A percentile compares a stretch with the other conserved stretches of the same genome.
These are phyloP conservation scores for Micromonas commoda DNA, from an alignment of 139 green algal species.

Conservation along the genomic window DNA sequence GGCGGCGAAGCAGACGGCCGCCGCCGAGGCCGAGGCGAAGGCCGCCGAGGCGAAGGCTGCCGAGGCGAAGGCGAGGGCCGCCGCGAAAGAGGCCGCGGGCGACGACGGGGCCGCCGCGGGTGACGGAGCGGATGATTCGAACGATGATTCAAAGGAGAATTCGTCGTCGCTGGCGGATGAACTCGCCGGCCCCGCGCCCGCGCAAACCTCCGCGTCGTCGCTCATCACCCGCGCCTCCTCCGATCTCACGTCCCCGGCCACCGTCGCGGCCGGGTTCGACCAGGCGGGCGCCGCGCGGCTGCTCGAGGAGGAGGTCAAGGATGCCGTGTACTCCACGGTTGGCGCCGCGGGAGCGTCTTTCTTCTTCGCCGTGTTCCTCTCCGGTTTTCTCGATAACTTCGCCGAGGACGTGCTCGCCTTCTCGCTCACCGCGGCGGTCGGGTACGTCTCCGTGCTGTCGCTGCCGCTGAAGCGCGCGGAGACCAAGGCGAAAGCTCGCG, in stretches of 20 bases:
- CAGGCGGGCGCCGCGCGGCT: constrained; percentile 1
- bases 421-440: constrained; percentile 14
- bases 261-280: constrained; percentile 1
- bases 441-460: constrained; percentile 72
- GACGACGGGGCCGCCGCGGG: neutral
- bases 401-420: constrained; percentile 17
- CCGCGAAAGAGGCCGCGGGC: neutral
- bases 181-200: neutral
- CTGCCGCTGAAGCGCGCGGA: constrained; percentile 70
- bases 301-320: constrained; percentile 9
- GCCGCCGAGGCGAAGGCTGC: neutral
- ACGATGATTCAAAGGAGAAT: no score
- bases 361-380: neutral
- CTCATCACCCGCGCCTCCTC: neutral
- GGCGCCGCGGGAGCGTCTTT: constrained; percentile 9
- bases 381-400: neutral
- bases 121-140: no score
- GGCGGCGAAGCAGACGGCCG: no score
- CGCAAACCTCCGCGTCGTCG: neutral
- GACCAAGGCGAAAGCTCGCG: constrained; percentile 73
- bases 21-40: neutral
- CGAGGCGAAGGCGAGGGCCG: neutral
- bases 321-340: neutral
- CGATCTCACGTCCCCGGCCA: neutral
- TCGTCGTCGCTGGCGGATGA: no score